Conservation (phyloP, 2,329 filamentous ascomycete species). For the Coniochaeta ligniaria region DNA sequence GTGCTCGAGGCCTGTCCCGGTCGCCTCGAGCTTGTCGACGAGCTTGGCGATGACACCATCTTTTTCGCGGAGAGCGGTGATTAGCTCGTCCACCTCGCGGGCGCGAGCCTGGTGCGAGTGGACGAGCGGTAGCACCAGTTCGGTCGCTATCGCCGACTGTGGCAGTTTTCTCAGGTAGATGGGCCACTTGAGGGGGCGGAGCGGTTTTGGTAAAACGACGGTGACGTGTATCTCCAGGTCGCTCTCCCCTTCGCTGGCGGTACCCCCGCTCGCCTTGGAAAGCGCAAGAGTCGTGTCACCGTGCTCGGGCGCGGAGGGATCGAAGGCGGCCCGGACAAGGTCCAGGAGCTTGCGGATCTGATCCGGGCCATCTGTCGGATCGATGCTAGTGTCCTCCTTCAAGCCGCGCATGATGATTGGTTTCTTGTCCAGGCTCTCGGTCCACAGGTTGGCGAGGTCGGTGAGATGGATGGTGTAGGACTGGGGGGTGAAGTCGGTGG, state of each 20-base stretch:
- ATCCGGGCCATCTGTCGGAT: slow-evolving; percentile 60
- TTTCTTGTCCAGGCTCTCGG: slow-evolving; percentile 54
- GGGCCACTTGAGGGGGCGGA: slow-evolving; percentile 59
- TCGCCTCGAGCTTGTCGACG: slow-evolving; percentile 45
- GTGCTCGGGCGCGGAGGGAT: slow-evolving; percentile 35
- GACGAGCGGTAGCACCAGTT: slow-evolving; percentile 45
- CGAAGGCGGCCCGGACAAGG: slow-evolving; percentile 49
- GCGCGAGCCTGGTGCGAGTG: slow-evolving; percentile 33
- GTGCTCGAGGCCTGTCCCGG: slow-evolving; percentile 43
- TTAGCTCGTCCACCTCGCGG: slow-evolving; percentile 34
- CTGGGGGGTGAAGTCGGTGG: slow-evolving; percentile 40
- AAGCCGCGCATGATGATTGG: slow-evolving; percentile 57
- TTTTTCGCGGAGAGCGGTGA: slow-evolving; percentile 38
- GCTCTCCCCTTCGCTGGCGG: slow-evolving; percentile 24
- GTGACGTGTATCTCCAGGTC: slow-evolving; percentile 47
- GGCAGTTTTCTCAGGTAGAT: slow-evolving; percentile 45
- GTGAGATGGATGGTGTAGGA: slow-evolving; percentile 62
- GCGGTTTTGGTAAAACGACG: slow-evolving; percentile 53
- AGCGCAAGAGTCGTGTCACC: slow-evolving; percentile 37
- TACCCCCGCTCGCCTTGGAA: slow-evolving; percentile 18
- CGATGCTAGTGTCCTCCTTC: slow-evolving; percentile 61
- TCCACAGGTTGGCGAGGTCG: slow-evolving; percentile 69
- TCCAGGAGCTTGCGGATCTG: slow-evolving; percentile 62
- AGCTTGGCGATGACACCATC: slow-evolving; percentile 43
- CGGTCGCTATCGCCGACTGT: slow-evolving; percentile 33